phyloP scores from a whole-genome alignment of 805 yeast genomes.

The Kodamaea jinghongensis region DNA sequence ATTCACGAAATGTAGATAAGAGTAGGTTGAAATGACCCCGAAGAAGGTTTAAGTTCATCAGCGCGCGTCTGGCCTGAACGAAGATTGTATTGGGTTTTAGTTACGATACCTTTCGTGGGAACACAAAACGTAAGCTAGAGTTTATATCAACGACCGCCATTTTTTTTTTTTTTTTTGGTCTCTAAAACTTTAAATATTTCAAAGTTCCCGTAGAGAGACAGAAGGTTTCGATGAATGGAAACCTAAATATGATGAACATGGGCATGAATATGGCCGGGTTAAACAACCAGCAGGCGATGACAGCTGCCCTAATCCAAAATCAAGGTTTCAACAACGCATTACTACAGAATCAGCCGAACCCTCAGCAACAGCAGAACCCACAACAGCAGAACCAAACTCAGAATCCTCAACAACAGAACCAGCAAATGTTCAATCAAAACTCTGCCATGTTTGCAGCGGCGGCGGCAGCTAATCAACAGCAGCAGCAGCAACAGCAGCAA shows the following conservation, averaged over 20 bases:
- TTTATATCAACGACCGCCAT: too few species aligned
- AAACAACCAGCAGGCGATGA: slow-evolving; percentile 11
- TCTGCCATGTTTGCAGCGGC: slow-evolving; percentile 8
- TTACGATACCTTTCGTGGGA: too few species aligned
- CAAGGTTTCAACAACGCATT: slow-evolving; percentile 9
- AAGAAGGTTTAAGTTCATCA: too few species aligned
- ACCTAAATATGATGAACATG: slow-evolving; percentile 13
- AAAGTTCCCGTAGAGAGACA: too few species aligned
- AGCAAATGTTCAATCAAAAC: slow-evolving; percentile 8
- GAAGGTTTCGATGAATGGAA: slow-evolving; percentile 10
- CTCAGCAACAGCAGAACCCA: slow-evolving; percentile 1
- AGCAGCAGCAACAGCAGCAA: slow-evolving; percentile 5
- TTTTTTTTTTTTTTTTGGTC: too few species aligned
- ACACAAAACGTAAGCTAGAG: too few species aligned
- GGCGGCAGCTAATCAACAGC: slow-evolving; percentile 3
- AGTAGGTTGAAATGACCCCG: too few species aligned
- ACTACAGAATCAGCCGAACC: slow-evolving; percentile 5
- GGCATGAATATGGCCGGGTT: slow-evolving; percentile 9
- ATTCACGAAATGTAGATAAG: too few species aligned
- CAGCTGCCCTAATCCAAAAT: slow-evolving; percentile 11
- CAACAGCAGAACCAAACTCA: slow-evolving; percentile 3
- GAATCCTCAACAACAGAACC: slow-evolving; percentile 3
- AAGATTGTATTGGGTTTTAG: too few species aligned
- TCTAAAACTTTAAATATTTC: too few species aligned
- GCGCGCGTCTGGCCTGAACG: too few species aligned